These are phyloP conservation scores for Aureobasidium sp. DNA, from an alignment of 2,329 filamentous ascomycete genomes.

Conservation along the genomic window DNA sequence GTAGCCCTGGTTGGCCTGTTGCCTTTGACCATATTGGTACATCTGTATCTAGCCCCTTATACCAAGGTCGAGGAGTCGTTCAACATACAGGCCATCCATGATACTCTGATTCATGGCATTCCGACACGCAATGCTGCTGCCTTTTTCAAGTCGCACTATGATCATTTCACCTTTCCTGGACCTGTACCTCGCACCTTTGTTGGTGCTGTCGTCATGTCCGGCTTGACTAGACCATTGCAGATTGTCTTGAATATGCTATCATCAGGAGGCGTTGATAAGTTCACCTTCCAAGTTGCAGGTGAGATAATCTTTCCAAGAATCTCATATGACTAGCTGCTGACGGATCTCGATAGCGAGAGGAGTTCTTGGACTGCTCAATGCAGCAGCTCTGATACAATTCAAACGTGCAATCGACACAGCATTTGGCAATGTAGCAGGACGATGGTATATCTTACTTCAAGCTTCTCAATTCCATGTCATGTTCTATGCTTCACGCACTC, in stretches of 20 bases:
- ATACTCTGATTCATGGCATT: slow-evolving; percentile 85
- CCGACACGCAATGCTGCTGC: slow-evolving; percentile 28
- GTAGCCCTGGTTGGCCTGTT: slow-evolving; percentile 24
- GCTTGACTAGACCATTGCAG: slow-evolving; percentile 72
- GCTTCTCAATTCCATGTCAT: slow-evolving; percentile 91
- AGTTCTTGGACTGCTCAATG: slow-evolving; percentile 83
- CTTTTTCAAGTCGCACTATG: slow-evolving; percentile 67
- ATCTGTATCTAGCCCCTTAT: slow-evolving; percentile 71
- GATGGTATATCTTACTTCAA: slow-evolving; percentile 85
- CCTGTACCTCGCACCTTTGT: slow-evolving; percentile 93
- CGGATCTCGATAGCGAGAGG: slow-evolving; percentile 63
- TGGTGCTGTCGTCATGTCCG: slow-evolving; percentile 80
- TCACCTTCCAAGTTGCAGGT: slow-evolving; percentile 67
- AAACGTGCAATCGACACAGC: slow-evolving; percentile 67
- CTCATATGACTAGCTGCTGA: background rate
- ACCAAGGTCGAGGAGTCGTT: slow-evolving; percentile 99
- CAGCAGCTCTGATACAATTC: slow-evolving; percentile 72
- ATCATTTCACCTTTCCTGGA: slow-evolving; percentile 92
- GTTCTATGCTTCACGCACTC: slow-evolving; percentile 90
- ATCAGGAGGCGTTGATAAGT: background rate
- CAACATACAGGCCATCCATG: slow-evolving; percentile 94
- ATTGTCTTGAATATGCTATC: background rate
- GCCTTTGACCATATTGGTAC: slow-evolving; percentile 29
- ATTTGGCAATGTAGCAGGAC: slow-evolving; percentile 73
- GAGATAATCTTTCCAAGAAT: slow-evolving; percentile 22